Conservation (phyloP, 345 rosid species). For the Rhodomyrtus tomentosa region DNA sequence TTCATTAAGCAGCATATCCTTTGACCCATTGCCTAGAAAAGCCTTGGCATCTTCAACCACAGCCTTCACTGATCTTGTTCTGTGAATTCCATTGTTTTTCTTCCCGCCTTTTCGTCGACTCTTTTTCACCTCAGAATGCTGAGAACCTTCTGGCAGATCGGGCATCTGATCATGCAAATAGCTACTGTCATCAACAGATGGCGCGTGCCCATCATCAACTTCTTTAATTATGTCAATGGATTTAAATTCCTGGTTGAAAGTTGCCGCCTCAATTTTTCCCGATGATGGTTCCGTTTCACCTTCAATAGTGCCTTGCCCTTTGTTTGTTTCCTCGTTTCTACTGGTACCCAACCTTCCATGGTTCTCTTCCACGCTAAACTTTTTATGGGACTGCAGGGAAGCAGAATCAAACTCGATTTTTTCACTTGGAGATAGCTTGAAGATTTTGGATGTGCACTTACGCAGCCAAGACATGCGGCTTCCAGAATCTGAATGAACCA, state of each 20-base stretch:
- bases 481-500: conserved; percentile 27
- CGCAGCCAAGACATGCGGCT: conserved; percentile 48
- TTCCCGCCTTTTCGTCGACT: conserved; percentile 27
- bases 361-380: conserved; percentile 10
- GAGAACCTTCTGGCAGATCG: conserved; percentile 41
- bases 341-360: conserved; percentile 6
- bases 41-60: conserved; percentile 48
- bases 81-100: conserved; percentile 33
- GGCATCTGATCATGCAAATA: conserved; percentile 33
- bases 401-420: conserved; percentile 19
- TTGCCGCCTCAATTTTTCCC: conserved; percentile 6
- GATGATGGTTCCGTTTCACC: conserved; percentile 11
- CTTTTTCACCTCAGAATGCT: conserved; percentile 39
- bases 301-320: conserved; percentile 5
- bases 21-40: conserved; percentile 26
- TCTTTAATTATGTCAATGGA: conserved; percentile 13
- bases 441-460: conserved; percentile 47
- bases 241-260: conserved; percentile 14
- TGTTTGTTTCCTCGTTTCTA: conserved; percentile 3
- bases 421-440: conserved; percentile 55
- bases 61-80: conserved; percentile 35
- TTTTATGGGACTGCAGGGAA: conserved; percentile 7
- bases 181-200: conserved; percentile 48
- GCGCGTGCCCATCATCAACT: conserved; percentile 19
- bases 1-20: conserved; percentile 15